A percentile compares a stretch with the other conserved stretches of the same genome.
Evolutionary conservation across 208 protist species (phyloP).

Genomic region (Trypanosoma melophagium): DNA sequence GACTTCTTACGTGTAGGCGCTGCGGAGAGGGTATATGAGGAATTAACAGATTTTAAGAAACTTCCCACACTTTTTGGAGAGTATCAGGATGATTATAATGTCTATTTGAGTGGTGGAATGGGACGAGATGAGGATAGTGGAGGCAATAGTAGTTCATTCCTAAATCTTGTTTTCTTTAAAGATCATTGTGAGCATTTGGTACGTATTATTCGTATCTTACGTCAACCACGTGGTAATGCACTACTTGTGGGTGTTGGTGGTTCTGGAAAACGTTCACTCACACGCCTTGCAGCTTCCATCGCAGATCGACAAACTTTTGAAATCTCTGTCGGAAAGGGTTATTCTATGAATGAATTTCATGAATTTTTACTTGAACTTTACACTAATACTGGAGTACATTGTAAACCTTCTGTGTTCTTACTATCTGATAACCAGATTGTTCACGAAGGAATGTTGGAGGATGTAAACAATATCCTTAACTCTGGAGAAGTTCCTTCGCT

Average conservation of each 20-base stretch:
- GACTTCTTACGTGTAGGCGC: conserved; percentile 92
- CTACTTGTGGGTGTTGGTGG: conserved; percentile 97
- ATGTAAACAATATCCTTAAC: conserved; percentile 98
- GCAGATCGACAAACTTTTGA: conserved; percentile 89
- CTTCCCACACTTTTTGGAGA: conserved; percentile 82
- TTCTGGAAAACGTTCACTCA: conserved; percentile 95
- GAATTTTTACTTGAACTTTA: conserved; percentile 92
- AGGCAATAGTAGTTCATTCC: conserved; percentile 9
- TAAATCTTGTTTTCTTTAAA: conserved; percentile 93
- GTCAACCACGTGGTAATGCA: conserved; percentile 96
- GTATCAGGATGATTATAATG: conserved; percentile 94
- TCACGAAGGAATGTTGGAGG: conserved; percentile 95
- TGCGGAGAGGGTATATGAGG: conserved; percentile 88
- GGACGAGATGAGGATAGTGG: conserved; percentile 31
- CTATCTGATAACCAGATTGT: conserved; percentile 96
- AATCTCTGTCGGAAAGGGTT: conserved; percentile 92
- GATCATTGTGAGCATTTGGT: conserved; percentile 96
- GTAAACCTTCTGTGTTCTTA: conserved; percentile 91
- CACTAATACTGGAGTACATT: conserved; percentile 88
- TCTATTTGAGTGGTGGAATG: conserved; percentile 33
- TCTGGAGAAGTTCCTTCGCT: conserved; percentile 97
- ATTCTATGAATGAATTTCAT: conserved; percentile 91
- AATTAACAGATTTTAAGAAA: conserved; percentile 69
- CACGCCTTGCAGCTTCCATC: conserved; percentile 92
- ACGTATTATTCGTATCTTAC: conserved; percentile 95